These are phyloP conservation scores for Acrasis kona DNA, from an alignment of 78 protist genomes.

Conservation along the genomic window DNA sequence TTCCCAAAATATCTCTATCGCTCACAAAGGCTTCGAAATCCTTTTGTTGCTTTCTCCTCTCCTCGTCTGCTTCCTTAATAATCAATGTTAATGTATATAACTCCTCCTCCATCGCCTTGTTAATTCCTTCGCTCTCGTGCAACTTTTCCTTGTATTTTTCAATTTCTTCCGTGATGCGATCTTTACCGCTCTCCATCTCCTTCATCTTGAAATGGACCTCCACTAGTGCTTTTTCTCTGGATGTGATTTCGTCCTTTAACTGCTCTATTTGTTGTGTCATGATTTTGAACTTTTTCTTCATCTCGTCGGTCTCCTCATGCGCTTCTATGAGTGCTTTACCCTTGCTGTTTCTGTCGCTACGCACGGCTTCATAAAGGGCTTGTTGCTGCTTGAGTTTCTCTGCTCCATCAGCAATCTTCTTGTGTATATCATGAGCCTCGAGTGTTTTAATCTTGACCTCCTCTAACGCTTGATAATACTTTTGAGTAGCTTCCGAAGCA, in stretches of 20 bases:
- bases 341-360: constrained; percentile 68
- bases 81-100: constrained; percentile 35
- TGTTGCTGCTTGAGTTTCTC: constrained; percentile 63
- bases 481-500: constrained; percentile 18
- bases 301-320: constrained; percentile 58
- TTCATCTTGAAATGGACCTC: background rate
- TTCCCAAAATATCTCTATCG: constrained; percentile 73
- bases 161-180: constrained; percentile 26
- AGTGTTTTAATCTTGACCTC: constrained; percentile 36
- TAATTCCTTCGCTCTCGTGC: background rate
- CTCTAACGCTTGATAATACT: constrained; percentile 44
- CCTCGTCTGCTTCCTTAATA: constrained; percentile 57
- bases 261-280: constrained; percentile 65
- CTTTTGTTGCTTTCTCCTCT: constrained; percentile 44
- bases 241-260: constrained; percentile 56
- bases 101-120: constrained; percentile 30
- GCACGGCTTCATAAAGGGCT: constrained; percentile 64
- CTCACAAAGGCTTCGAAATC: constrained; percentile 44
- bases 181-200: constrained; percentile 20
- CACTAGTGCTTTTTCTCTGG: constrained; percentile 12
- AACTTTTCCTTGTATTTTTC: background rate
- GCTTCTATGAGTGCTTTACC: constrained; percentile 64
- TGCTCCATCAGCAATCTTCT: constrained; percentile 49
- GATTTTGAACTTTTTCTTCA: constrained; percentile 64
- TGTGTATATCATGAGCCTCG: constrained; percentile 33